A percentile compares a stretch with the other conserved stretches of the same genome.
Conservation (phyloP, 2,329 filamentous ascomycete species). For the Aureobasidium sp. region DNA sequence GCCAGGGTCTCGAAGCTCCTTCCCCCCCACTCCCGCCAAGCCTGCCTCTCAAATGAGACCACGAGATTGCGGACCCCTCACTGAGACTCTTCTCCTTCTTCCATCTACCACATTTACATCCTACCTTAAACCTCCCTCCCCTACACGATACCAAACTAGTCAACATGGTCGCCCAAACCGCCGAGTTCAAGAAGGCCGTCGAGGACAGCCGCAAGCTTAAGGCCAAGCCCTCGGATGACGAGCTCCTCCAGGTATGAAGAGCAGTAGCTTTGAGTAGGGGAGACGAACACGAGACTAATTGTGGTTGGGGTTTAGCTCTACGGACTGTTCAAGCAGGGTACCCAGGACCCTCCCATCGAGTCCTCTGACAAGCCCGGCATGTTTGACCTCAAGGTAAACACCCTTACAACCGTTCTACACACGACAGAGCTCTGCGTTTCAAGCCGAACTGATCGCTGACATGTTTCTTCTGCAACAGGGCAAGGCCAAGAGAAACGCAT, state of each 20-base stretch:
- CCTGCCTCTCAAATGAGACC: not conserved
- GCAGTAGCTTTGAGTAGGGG: not conserved
- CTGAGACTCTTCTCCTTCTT: not conserved
- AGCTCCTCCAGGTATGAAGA: slow-evolving; percentile 52
- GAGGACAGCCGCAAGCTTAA: slow-evolving; percentile 61
- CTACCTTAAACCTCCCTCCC: not conserved
- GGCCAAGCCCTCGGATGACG: slow-evolving; percentile 55
- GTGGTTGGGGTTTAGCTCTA: slow-evolving; percentile 39
- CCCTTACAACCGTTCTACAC: slow-evolving; percentile 26
- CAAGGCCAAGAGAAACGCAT: slow-evolving; percentile 74
- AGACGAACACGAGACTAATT: not conserved
- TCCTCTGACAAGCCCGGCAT: slow-evolving; percentile 51
- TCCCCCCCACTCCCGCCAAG: slow-evolving; percentile 1
- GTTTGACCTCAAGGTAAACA: slow-evolving; percentile 60
- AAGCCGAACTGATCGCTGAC: not conserved
- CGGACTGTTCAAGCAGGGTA: slow-evolving; percentile 42
- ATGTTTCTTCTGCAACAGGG: slow-evolving; percentile 20
- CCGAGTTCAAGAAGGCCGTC: slow-evolving; percentile 79
- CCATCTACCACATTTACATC: not conserved
- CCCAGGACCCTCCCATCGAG: slow-evolving; percentile 30
- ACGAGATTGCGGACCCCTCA: slow-evolving; percentile 8
- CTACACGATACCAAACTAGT: not conserved
- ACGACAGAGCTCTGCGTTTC: not conserved
- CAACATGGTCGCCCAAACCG: slow-evolving; percentile 21
- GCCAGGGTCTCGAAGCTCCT: slow-evolving; percentile 2